Percentiles rank a stretch among this genome's conserved stretches.
Conservation (phyloP, 2,329 filamentous ascomycete genomes). For the Fusarium hostae region DNA sequence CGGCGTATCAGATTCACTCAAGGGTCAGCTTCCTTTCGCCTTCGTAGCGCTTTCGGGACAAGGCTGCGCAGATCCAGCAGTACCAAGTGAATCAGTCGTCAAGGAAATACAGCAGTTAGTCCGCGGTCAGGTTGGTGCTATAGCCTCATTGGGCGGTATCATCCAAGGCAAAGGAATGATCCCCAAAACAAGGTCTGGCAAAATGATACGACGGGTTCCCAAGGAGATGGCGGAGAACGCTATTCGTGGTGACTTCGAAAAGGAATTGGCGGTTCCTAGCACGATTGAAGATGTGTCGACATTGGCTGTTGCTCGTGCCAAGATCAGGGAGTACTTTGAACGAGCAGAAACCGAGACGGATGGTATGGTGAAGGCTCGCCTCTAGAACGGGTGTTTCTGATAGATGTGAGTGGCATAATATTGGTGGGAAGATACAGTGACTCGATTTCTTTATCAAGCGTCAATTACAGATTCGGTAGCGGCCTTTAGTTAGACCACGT, state of each 20-base stretch:
- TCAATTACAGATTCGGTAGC: neutral
- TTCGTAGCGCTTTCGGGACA: slow-evolving; percentile 72
- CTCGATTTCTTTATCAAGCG: neutral
- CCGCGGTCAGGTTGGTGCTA: slow-evolving; percentile 84
- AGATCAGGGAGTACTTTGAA: slow-evolving; percentile 81
- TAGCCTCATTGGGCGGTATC: slow-evolving; percentile 86
- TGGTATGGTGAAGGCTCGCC: slow-evolving; percentile 63
- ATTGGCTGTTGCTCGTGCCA: slow-evolving; percentile 77
- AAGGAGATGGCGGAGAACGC: slow-evolving; percentile 87
- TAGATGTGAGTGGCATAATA: neutral
- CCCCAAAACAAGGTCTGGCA: slow-evolving; percentile 91
- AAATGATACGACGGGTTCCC: slow-evolving; percentile 85
- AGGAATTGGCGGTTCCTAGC: slow-evolving; percentile 78
- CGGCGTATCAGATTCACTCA: slow-evolving; percentile 84
- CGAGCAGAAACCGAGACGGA: slow-evolving; percentile 59
- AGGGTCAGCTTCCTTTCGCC: slow-evolving; percentile 91
- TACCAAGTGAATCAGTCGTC: slow-evolving; percentile 57
- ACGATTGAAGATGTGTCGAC: slow-evolving; percentile 85
- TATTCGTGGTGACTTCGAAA: slow-evolving; percentile 76
- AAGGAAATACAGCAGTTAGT: slow-evolving; percentile 78
- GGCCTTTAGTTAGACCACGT: neutral
- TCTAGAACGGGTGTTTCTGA: slow-evolving; percentile 51
- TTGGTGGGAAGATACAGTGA: neutral
- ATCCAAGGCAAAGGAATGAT: slow-evolving; percentile 89
- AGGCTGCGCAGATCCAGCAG: slow-evolving; percentile 61